Conservation (phyloP, 495 filamentous ascomycete genomes). For the Pseudomonodictys pantanalensis region DNA sequence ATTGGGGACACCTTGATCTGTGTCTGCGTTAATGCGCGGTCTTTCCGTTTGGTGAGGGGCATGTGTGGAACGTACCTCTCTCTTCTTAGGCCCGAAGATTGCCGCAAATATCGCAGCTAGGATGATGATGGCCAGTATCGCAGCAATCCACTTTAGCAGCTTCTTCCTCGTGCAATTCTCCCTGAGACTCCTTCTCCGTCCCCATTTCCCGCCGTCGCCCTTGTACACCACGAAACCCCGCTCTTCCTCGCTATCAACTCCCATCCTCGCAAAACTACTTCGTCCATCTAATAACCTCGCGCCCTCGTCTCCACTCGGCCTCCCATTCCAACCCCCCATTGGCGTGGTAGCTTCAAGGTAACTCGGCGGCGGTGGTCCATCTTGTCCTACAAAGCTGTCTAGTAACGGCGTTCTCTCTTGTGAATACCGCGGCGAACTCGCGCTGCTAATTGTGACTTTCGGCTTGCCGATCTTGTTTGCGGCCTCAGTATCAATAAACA, state of each 20-base stretch:
- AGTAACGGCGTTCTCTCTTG: constrained; percentile 8
- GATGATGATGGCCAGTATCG: constrained; percentile 1
- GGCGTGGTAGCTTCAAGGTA: constrained; percentile 27
- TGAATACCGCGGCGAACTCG: not conserved
- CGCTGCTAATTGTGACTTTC: not conserved
- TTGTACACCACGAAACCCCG: too few relatives aligned
- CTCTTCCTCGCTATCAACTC: not conserved
- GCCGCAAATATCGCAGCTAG: constrained; percentile 10
- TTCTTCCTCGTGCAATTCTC: constrained; percentile 17
- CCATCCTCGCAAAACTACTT: not conserved
- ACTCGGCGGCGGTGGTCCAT: constrained; percentile 5
- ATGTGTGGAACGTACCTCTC: not conserved
- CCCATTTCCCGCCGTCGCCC: too few relatives aligned
- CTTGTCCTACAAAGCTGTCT: constrained; percentile 14
- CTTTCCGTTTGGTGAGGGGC: not conserved
- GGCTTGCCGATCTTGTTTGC: constrained; percentile 10
- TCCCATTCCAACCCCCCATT: constrained; percentile 7
- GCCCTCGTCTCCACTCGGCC: constrained; percentile 17
- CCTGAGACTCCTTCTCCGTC: constrained; percentile 6
- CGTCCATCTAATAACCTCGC: constrained; percentile 7
- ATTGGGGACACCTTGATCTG: not conserved
- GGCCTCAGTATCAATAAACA: constrained; percentile 21
- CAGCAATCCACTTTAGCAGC: constrained; percentile 11
- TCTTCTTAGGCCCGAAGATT: not conserved
- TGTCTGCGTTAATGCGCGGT: not conserved